These are phyloP conservation scores for Melaleuca quinquenervia DNA, from an alignment of 345 rosid genomes.

Conservation along the genomic window DNA sequence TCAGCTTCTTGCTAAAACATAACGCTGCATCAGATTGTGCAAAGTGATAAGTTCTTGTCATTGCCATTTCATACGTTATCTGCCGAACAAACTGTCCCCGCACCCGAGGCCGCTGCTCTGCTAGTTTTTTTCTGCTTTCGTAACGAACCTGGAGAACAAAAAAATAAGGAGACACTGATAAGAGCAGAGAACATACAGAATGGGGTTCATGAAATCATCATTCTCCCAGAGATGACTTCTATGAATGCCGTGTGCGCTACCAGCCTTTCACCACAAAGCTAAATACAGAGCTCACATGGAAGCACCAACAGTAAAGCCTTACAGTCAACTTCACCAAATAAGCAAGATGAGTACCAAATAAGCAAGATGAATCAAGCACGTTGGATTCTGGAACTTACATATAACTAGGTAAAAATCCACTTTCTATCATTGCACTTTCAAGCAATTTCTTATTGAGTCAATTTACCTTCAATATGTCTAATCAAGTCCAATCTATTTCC, in stretches of 20 bases:
- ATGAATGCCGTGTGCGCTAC: neutral
- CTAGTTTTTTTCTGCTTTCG: constrained; percentile 53
- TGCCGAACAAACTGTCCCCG: constrained; percentile 57
- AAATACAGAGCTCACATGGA: neutral
- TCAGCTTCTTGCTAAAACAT: neutral
- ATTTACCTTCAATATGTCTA: neutral
- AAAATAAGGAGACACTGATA: neutral
- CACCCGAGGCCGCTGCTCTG: constrained; percentile 54
- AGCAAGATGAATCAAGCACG: neutral
- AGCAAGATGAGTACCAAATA: too few relatives aligned
- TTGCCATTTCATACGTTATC: constrained; percentile 8
- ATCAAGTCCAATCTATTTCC: neutral
- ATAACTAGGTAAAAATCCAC: neutral
- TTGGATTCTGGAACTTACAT: neutral
- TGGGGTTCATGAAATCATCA: neutral
- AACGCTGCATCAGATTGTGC: neutral
- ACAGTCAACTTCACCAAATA: neutral
- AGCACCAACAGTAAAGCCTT: neutral
- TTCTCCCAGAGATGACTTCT: neutral
- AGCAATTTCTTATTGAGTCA: neutral
- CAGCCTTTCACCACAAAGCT: neutral
- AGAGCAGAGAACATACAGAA: neutral
- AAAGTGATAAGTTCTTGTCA: neutral
- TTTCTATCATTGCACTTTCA: neutral
- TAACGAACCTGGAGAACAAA: constrained; percentile 41